Percentiles rank a stretch among this genome's conserved stretches.
phyloP scores from a whole-genome alignment of 2,329 filamentous ascomycete species.

The Penicillium janthinellum region DNA sequence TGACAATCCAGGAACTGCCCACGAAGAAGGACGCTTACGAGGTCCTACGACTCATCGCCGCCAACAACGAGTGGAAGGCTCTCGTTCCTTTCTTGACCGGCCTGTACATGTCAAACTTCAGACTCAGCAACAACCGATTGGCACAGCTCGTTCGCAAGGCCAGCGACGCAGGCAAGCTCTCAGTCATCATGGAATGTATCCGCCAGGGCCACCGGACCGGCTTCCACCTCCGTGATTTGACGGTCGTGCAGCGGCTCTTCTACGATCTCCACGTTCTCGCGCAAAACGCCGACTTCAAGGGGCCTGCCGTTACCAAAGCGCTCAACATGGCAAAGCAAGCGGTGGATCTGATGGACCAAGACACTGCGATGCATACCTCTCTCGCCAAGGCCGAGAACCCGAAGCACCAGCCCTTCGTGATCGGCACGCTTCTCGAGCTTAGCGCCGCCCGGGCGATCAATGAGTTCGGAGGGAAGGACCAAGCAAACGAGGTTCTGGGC shows the following conservation, averaged over 20 bases:
- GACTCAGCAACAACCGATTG: slow-evolving; percentile 28
- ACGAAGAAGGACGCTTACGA: slow-evolving; percentile 34
- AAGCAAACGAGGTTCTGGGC: slow-evolving; percentile 40
- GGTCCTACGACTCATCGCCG: slow-evolving; percentile 40
- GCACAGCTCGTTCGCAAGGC: slow-evolving; percentile 44
- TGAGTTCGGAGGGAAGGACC: slow-evolving; percentile 42
- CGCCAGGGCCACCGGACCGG: slow-evolving; percentile 40
- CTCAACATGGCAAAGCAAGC: slow-evolving; percentile 38
- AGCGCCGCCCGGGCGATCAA: slow-evolving; percentile 47
- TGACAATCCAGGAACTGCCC: slow-evolving; percentile 37
- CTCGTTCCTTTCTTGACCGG: slow-evolving; percentile 45
- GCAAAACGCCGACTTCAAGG: slow-evolving; percentile 37
- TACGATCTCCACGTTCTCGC: slow-evolving; percentile 42
- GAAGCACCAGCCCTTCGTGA: slow-evolving; percentile 44
- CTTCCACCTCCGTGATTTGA: slow-evolving; percentile 34
- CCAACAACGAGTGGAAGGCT: slow-evolving; percentile 44
- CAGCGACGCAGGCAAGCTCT: slow-evolving; percentile 37
- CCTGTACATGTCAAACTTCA: slow-evolving; percentile 34
- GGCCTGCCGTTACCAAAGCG: slow-evolving; percentile 31
- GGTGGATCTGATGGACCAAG: slow-evolving; percentile 37
- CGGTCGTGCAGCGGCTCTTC: slow-evolving; percentile 39
- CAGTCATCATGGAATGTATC: slow-evolving; percentile 40
- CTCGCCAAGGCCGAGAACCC: slow-evolving; percentile 34
- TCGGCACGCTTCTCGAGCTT: slow-evolving; percentile 50
- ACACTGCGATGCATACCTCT: slow-evolving; percentile 33